Base-by-base conservation (phyloP, 2,329 filamentous ascomycete species). In the Cladophialophora immunda region DNA sequence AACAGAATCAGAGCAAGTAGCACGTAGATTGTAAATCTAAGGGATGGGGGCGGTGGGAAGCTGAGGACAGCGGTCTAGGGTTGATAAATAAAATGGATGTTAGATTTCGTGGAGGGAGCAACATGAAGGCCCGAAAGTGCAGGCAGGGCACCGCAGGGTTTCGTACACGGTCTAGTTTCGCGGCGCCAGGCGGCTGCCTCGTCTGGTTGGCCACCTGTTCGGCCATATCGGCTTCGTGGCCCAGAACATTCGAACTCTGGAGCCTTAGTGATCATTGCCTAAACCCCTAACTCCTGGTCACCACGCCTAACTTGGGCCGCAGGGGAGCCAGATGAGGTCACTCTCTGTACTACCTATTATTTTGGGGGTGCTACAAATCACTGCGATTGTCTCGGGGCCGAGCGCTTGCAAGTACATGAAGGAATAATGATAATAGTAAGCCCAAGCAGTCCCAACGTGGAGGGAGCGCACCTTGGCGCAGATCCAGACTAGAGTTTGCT, bases 141-240 rank as follows among this genome's bases (percentile, higher is more conserved):
- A 50, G 45, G 45, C 45, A 50, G 45, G 45, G 19, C 22, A 25
- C 19, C 19, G 45, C 22, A 50, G 45, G 45, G 13, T 11, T 25
- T 50, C 19, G 45, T 50, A 25, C 17, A 45, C 38, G 45, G 45
- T 25, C 11, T 50, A 50, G 45, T 50, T 50, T 50, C 19, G 45
- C 45, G 38, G 38, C 38, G 38, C 45, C 45, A 25, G 45, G 45
- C 45, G 22, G 38, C n/a, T 45, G 38, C 13, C 38, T 50, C 11
- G 19, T 53, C 45, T 61, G 58, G 58, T 61, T 61, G 58, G 58
- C 25, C 47, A 36, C 47, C 17, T 9, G n/a, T 53, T 36, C 58
- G 58, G 47, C 58, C 58, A 61, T 61, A 53, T 61, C 58, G 58
- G 58, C 57, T 59, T 17, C 41, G 38, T 22, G 41, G 57, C 57